These are phyloP conservation scores for Lodderomyces margitis DNA, from an alignment of 1,139 yeast species.

Conservation along the genomic window DNA sequence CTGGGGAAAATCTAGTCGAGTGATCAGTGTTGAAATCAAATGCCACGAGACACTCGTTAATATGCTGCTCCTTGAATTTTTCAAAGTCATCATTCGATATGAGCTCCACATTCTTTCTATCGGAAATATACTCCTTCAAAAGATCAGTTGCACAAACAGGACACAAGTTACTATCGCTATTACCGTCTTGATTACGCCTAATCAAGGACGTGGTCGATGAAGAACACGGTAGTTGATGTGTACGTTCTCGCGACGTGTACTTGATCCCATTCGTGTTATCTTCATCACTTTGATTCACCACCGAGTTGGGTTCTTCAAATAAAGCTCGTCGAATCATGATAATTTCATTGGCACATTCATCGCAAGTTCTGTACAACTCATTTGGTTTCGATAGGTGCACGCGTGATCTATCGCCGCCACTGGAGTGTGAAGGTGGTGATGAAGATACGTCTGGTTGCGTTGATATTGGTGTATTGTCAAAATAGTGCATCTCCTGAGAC, in stretches of 20 bases:
- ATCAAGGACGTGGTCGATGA: conserved; percentile 8
- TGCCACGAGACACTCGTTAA: conserved; percentile 61
- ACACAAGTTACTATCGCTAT: conserved; percentile 38
- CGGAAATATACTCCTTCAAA: conserved; percentile 51
- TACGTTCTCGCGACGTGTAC: conserved; percentile 15
- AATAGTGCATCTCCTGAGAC: conserved; percentile 39
- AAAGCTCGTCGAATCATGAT: conserved; percentile 53
- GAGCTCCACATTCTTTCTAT: conserved; percentile 14
- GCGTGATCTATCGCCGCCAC: background rate
- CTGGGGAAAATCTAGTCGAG: conserved; percentile 35
- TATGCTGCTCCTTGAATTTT: conserved; percentile 60
- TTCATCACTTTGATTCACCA: conserved; percentile 1
- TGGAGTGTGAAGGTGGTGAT: background rate
- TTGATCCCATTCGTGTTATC: conserved; percentile 20
- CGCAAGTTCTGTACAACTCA: conserved; percentile 63
- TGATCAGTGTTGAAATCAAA: conserved; percentile 71
- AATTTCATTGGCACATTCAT: conserved; percentile 63
- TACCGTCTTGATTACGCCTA: conserved; percentile 1
- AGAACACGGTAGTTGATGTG: conserved; percentile 11
- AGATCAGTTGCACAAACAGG: conserved; percentile 50
- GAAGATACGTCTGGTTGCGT: conserved; percentile 7
- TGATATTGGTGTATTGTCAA: conserved; percentile 39
- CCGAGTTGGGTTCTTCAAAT: conserved; percentile 15
- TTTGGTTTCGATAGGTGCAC: conserved; percentile 16
- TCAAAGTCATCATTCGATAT: conserved; percentile 37